phyloP scores from a whole-genome alignment of 495 filamentous ascomycete species.

The Annulohypoxylon maeteangense region DNA sequence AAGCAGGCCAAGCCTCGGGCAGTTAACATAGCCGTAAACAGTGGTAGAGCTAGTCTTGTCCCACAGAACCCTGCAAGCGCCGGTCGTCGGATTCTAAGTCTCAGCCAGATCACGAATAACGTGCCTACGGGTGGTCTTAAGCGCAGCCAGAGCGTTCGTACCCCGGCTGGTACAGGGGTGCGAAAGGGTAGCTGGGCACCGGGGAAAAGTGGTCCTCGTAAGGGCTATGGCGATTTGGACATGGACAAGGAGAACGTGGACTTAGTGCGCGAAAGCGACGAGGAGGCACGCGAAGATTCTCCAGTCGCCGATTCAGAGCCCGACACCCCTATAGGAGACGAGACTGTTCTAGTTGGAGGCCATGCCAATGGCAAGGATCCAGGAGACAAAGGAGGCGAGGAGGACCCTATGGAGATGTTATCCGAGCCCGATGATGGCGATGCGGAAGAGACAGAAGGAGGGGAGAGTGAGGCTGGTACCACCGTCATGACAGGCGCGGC shows the following conservation, averaged over 20 bases:
- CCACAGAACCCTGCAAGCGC: conserved; percentile 61
- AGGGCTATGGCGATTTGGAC: conserved; percentile 61
- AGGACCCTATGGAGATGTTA: conserved; percentile 31
- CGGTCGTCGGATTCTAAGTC: conserved; percentile 82
- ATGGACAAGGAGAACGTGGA: conserved; percentile 60
- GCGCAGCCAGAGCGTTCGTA: conserved; percentile 68
- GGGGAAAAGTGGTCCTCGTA: conserved; percentile 50
- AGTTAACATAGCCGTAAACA: conserved; percentile 57
- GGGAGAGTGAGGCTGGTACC: conserved; percentile 48
- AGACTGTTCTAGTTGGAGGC: conserved; percentile 43
- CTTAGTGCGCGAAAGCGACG: conserved; percentile 57
- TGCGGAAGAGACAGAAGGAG: conserved; percentile 32
- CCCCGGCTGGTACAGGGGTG: conserved; percentile 71
- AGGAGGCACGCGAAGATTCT: conserved; percentile 49
- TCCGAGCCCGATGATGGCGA: conserved; percentile 28
- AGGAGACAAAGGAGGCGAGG: conserved; percentile 24
- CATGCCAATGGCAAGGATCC: conserved; percentile 25
- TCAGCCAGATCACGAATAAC: conserved; percentile 88
- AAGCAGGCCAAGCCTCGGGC: conserved; percentile 56
- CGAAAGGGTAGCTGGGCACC: conserved; percentile 82
- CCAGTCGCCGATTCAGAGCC: conserved; percentile 32
- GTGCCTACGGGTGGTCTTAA: conserved; percentile 69
- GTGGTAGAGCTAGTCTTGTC: conserved; percentile 53
- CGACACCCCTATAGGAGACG: conserved; percentile 42
- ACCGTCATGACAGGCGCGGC: conserved; percentile 68